Base-by-base conservation (phyloP, 140 eudicot genomes). In the Oenanthe javanica region DNA sequence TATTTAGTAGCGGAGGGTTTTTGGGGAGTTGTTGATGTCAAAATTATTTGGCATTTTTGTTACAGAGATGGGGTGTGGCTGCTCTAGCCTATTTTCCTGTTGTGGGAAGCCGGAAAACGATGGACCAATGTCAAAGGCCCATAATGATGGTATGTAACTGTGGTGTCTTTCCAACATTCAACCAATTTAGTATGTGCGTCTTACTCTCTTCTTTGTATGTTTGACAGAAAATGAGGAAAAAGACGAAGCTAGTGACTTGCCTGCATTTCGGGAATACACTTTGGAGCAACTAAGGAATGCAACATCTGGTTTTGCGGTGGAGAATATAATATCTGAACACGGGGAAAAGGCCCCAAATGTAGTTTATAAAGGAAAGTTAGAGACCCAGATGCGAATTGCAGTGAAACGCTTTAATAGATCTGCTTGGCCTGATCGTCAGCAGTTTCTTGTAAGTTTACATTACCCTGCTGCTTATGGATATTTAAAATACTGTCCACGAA, bases 301-400 rank as follows among this genome's bases (percentile, higher is more conserved):
- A 51, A 92, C 98, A 9, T 89, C 90, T 80, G 97, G 97, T 52
- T 94, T 94, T 87, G 91, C 97, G 38, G 94, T 83, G 67, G 96
- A 94, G 85, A 92, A 92, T 80, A 94, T 94, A 75, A 96, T 94
- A 76, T 94, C 98, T 79, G 98, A 90, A 76, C 98, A 92, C 49
- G 98, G 98, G 27, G 98, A 92, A 81, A 94, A 94, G 85, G 97
- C 98, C 50, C 98, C 98, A 12, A 94, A 94, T 63, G 96, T 94
- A 19, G 98, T 94, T 63, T 94, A 90, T 80, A 94, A 89, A 84
- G 98, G 98, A 72, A 88, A 89, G 85, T 74, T 90, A 83, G 97
- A 89, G 45, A 94, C 92, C 76, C 91, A 92, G 81, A 86, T 83
- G 81, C 81, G 79, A 54, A 82, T 94, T 72, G 98, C 98, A 63